Base-by-base conservation (phyloP, 2,329 filamentous ascomycete genomes). In the Pseudogymnoascus destructans region DNA sequence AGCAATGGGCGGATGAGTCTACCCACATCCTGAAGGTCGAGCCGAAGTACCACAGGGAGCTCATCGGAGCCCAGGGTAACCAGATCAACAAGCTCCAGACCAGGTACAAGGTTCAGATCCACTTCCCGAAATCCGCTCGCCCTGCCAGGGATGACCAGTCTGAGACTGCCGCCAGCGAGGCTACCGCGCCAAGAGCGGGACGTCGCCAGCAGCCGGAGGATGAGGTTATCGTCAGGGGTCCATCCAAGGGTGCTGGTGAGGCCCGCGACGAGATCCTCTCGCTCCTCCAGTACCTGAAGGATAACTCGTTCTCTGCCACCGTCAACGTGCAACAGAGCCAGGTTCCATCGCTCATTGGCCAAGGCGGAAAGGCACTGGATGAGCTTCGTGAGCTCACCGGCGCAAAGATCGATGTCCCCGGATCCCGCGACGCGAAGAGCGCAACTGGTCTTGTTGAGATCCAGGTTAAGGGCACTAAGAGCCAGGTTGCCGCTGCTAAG, bases 41-140 rank as follows among this genome's bases (percentile, higher is more conserved):
- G 59, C 86, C 92, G 58, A 89, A 95, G 73, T 97, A 87, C 73
- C 93, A 98, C 73, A 82, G 89, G 61, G 91, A 96, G 70, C 78
- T 98, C 58, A 98, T 98, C 66, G 93, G 93, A 55, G 81, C 88
- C 17, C 85, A 88, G 66, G 93, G 93, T 60, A 82, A 78, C 67
- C 88, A 95, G 69, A 92, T 98, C 68, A 93, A 93, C 74, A 86
- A 88, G 64, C 80, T 98, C 21, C 91, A 98, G 73, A 89, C 85
- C 59, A 86, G 91, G 52, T 96, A 98, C 77, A 86, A 87, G 69
- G 93, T 98, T 40, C 84, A 91, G 62, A 93, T 98, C 66, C 92
- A 96, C 74, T 98, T 98, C 77, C 93, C 93, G 9, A 79, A 79
- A 58, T 77, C 77, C 5, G 74, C 75, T 38, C 88, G 90, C 69